These are phyloP conservation scores for Lanmaoa rubissima DNA, from an alignment of 768 basidiomycete genomes.

Conservation along the genomic window DNA sequence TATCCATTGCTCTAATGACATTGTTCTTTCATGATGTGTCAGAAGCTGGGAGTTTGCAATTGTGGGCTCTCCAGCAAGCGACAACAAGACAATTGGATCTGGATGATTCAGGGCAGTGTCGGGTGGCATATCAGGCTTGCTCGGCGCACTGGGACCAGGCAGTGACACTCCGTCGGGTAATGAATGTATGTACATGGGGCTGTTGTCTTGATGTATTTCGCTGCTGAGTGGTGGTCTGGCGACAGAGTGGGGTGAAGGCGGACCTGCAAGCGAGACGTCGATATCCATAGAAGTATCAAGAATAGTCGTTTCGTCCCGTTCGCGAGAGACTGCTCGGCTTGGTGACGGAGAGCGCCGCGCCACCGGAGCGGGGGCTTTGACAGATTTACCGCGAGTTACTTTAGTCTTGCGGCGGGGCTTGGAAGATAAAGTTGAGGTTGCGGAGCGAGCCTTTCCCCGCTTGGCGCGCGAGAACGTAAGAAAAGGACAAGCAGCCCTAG, in stretches of 20 bases:
- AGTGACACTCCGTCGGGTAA: neutral
- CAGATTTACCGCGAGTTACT: conserved; percentile 21
- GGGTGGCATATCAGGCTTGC: neutral
- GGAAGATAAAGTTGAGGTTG: conserved; percentile 20
- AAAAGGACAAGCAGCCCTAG: conserved; percentile 42
- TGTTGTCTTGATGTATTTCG: neutral
- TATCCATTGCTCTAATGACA: conserved; percentile 87
- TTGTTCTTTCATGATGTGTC: conserved; percentile 53
- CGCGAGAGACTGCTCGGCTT: neutral
- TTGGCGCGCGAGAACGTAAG: conserved; percentile 28
- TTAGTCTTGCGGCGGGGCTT: conserved; percentile 26
- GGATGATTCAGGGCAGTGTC: neutral
- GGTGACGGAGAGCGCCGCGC: conserved; percentile 17
- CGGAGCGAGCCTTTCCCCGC: conserved; percentile 20
- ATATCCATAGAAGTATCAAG: neutral
- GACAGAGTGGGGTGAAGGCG: neutral
- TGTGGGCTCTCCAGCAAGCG: conserved; percentile 9
- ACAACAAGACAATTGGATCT: conserved; percentile 15
- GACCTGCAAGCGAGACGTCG: neutral
- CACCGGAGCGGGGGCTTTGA: conserved; percentile 15
- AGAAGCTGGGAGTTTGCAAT: conserved; percentile 17
- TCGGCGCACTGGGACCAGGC: neutral
- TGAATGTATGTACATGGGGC: neutral
- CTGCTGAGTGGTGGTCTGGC: neutral
- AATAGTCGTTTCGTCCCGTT: neutral